Evolutionary conservation across 495 filamentous ascomycete species (phyloP).

Genomic region (Letharia columbiana): DNA sequence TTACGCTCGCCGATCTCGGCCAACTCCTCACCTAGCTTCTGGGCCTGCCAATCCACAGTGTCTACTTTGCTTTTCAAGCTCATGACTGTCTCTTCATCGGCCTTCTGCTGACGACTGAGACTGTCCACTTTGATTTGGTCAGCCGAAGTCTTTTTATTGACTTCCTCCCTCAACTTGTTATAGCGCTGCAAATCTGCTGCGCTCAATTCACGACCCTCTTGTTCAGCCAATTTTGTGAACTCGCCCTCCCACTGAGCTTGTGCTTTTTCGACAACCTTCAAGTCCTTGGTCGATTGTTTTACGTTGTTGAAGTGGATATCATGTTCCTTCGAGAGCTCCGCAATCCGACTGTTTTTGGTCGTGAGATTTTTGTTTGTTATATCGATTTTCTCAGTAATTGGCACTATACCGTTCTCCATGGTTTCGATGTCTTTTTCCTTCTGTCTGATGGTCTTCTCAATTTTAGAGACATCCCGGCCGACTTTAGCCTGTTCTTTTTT

Average conservation of each 20-base stretch:
- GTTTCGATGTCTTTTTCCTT: slow-evolving; percentile 88
- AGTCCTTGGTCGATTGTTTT: slow-evolving; percentile 66
- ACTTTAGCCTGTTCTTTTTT: slow-evolving; percentile 75
- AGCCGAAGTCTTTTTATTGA: slow-evolving; percentile 70
- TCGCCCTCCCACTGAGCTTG: slow-evolving; percentile 83
- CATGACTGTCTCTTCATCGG: slow-evolving; percentile 79
- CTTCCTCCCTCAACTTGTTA: slow-evolving; percentile 73
- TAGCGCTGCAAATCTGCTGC: slow-evolving; percentile 86
- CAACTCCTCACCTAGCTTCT: slow-evolving; percentile 66
- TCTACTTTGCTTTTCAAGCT: slow-evolving; percentile 83
- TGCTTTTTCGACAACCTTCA: slow-evolving; percentile 79
- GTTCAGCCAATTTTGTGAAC: slow-evolving; percentile 71
- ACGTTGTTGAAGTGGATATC: slow-evolving; percentile 57
- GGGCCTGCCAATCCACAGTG: slow-evolving; percentile 57
- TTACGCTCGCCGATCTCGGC: slow-evolving; percentile 59
- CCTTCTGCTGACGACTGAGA: slow-evolving; percentile 73
- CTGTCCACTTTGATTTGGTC: slow-evolving; percentile 80
- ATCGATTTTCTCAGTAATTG: slow-evolving; percentile 87
- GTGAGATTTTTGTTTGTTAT: slow-evolving; percentile 64
- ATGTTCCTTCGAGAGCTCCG: slow-evolving; percentile 64
- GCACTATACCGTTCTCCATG: slow-evolving; percentile 74
- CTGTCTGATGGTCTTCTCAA: slow-evolving; percentile 70
- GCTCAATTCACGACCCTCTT: slow-evolving; percentile 76
- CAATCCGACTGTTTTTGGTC: slow-evolving; percentile 55
- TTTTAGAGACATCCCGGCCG: slow-evolving; percentile 67